phyloP scores from a whole-genome alignment of 2,329 filamentous ascomycete species.

The Xylariaceae sp. region DNA sequence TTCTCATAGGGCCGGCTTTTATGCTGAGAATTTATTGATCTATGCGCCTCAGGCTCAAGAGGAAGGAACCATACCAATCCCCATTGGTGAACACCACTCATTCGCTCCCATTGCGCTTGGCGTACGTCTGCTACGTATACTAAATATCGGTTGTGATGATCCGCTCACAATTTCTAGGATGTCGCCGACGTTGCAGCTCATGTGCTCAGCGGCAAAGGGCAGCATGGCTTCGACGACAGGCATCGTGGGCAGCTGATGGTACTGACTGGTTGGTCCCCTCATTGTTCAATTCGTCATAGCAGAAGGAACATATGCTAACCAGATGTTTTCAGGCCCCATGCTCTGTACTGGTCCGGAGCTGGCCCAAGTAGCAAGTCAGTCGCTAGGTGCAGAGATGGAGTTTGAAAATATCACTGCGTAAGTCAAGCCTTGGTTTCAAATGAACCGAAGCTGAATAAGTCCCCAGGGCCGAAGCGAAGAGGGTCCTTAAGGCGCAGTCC shows the following conservation, averaged over 20 bases:
- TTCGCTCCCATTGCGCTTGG: conserved; percentile 48
- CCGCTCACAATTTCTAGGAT: conserved; percentile 32
- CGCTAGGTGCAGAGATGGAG: conserved; percentile 39
- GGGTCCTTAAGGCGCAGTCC: conserved; percentile 34
- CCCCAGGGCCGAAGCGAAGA: conserved; percentile 28
- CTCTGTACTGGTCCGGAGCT: conserved; percentile 44
- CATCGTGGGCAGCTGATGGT: conserved; percentile 51
- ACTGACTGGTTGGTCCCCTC: conserved; percentile 38
- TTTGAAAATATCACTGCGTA: conserved; percentile 45
- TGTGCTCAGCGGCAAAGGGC: conserved; percentile 44
- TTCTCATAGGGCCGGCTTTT: conserved; percentile 43
- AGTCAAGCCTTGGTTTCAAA: conserved; percentile 10
- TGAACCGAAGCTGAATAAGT: neutral
- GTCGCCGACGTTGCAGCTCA: conserved; percentile 45
- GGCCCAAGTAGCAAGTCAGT: conserved; percentile 41
- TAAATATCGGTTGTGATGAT: neutral
- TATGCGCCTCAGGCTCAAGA: conserved; percentile 43
- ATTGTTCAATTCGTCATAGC: neutral
- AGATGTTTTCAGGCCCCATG: conserved; percentile 37
- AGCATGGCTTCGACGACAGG: conserved; percentile 46
- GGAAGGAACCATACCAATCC: conserved; percentile 42
- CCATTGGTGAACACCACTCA: conserved; percentile 44
- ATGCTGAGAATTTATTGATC: conserved; percentile 48
- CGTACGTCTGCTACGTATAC: conserved; percentile 26
- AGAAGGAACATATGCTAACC: neutral